A percentile compares a stretch with the other conserved stretches of the same genome.
Evolutionary conservation across 2,329 filamentous ascomycete species (phyloP).

Genomic region (Aureobasidium sp.): DNA sequence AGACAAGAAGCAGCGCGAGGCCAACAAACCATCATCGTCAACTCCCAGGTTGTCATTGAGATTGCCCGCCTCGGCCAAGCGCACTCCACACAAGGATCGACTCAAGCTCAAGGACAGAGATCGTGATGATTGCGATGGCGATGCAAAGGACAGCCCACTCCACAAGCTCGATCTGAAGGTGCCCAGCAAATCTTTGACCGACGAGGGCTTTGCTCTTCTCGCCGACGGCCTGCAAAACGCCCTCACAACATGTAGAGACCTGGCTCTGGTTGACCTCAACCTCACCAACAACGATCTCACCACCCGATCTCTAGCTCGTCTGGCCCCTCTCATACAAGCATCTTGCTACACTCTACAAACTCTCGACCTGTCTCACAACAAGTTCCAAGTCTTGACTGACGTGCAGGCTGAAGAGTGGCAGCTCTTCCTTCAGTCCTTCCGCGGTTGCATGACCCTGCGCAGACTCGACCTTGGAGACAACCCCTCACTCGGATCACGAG

Average conservation of each 20-base stretch:
- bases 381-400: constrained; percentile 31
- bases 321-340: constrained; percentile 35
- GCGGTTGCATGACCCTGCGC: constrained; percentile 34
- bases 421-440: constrained; percentile 37
- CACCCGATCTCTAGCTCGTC: constrained; percentile 30
- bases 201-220: constrained; percentile 37
- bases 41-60: constrained; percentile 6
- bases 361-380: constrained; percentile 40
- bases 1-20: constrained; percentile 23
- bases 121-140: constrained; percentile 9
- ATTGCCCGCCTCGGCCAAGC: neutral
- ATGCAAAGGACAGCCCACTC: constrained; percentile 14
- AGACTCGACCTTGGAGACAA: constrained; percentile 41
- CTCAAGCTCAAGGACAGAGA: constrained; percentile 6
- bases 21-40: constrained; percentile 17
- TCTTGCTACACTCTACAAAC: constrained; percentile 38
- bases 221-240: constrained; percentile 35
- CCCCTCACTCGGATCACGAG: constrained; percentile 30
- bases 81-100: constrained; percentile 11
- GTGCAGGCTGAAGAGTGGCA: constrained; percentile 35
- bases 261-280: constrained; percentile 40
- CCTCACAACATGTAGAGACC: constrained; percentile 22
- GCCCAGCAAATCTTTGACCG: constrained; percentile 37
- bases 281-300: constrained; percentile 39
- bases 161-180: constrained; percentile 38